phyloP scores from a whole-genome alignment of 345 rosid genomes.

The Populus euphratica region DNA sequence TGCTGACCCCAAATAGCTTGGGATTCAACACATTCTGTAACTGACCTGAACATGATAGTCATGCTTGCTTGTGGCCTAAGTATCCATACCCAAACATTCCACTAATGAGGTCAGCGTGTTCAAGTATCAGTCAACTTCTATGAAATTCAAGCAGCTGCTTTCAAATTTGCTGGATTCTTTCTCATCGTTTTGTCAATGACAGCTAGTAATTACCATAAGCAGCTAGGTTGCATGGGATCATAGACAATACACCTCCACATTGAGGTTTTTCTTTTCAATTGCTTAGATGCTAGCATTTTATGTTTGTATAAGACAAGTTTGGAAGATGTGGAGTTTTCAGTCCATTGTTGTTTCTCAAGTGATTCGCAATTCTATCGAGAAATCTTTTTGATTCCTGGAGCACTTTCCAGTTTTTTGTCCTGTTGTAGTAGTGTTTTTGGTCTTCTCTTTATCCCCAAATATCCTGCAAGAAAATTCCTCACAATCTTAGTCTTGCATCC shows the following conservation, averaged over 20 bases:
- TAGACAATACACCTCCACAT: not conserved
- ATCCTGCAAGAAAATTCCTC: too few relatives aligned
- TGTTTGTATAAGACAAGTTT: not conserved
- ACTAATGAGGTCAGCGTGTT: not conserved
- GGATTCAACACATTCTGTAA: not conserved
- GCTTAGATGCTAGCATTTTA: not conserved
- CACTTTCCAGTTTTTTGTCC: not conserved
- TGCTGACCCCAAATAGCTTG: too few relatives aligned
- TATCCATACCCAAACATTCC: not conserved
- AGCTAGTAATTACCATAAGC: not conserved
- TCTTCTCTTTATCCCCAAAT: not conserved
- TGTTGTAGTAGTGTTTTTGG: not conserved
- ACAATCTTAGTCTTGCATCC: too few relatives aligned
- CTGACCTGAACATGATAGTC: not conserved
- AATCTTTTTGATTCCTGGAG: not conserved
- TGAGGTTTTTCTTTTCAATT: not conserved
- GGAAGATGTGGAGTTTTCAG: not conserved
- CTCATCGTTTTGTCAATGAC: slow-evolving; percentile 1
- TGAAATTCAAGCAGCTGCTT: not conserved
- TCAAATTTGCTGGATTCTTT: not conserved
- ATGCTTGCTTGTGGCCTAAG: slow-evolving; percentile 10
- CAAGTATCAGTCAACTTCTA: not conserved
- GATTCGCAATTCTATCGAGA: not conserved
- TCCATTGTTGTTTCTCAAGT: not conserved
- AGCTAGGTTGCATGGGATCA: not conserved